Evolutionary conservation across 345 rosid species (phyloP), one percentile per base, ranked within the genome.

Genomic region (Moricandia arvensis): DNA sequence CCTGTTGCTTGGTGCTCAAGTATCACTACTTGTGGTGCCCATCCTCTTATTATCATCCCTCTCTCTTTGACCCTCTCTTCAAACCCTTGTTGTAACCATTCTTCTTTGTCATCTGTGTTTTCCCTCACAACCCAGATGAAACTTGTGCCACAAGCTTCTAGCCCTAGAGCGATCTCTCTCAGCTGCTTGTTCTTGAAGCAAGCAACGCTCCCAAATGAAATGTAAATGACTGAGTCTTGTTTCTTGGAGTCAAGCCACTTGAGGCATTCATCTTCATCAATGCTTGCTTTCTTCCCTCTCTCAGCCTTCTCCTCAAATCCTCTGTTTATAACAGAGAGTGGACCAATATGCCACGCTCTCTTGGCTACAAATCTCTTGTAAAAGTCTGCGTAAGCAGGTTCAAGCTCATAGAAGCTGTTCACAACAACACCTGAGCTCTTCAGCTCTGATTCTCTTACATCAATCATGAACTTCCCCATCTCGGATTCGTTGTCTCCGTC

Each of bases 351-450:
- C 78, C 78, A 74, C 5, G 67, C 66, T 59, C 38, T 74, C 24
- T 74, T 74, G 6, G 34, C 34, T 1, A 74, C 71, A 38, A 17
- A n/a, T 2, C 45, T 41, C 71, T 57, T 74, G 77, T 83, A 90
- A 35, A 76, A 68, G 43, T 88, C 90, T 0, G 82, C 85, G 26
- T 88, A 87, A 43, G 12, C 82, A 0, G 84, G 82, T 64, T 91
- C 93, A 0, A 91, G 89, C 83, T 92, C 92, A 2, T 87, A 85
- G 83, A 90, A 87, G 64, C 91, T 90, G 78, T 90, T 92, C 61
- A 88, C 68, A 43, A 90, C 24, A 12, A 87, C 86, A 8, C 96
- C 96, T 15, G 60, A 86, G 83, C 94, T 83, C 63, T 55, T 79
- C 2, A 31, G 0, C 16, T 88, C 91, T 0, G 93, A 72, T 55